Conservation (phyloP, 2,329 filamentous ascomycete genomes). For the Penicillium occitanis region DNA sequence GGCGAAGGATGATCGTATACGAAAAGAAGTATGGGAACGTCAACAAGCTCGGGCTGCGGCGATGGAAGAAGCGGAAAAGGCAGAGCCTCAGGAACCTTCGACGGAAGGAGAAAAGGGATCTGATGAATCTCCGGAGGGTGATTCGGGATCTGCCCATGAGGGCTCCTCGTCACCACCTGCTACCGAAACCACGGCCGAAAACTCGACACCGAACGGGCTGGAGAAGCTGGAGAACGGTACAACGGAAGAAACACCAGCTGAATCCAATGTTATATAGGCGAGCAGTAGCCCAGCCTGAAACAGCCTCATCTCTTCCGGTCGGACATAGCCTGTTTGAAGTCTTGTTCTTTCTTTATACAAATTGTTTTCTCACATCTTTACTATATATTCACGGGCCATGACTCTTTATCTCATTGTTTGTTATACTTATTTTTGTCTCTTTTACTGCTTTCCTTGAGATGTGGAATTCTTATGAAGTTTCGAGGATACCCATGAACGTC, state of each 20-base stretch:
- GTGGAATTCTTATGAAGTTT: constrained; percentile 16
- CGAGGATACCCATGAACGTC: constrained; percentile 18
- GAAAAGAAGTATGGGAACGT: constrained; percentile 68
- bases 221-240: constrained; percentile 21
- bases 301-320: background rate
- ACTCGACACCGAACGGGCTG: constrained; percentile 2
- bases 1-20: constrained; percentile 80
- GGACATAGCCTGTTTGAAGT: background rate
- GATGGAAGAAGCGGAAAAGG: constrained; percentile 41
- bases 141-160: constrained; percentile 13
- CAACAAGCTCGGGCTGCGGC: constrained; percentile 54
- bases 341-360: background rate
- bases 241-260: constrained; percentile 15
- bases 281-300: background rate
- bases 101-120: constrained; percentile 16
- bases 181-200: constrained; percentile 18
- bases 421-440: background rate
- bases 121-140: constrained; percentile 23
- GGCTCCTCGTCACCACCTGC: constrained; percentile 4
- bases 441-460: constrained; percentile 1
- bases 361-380: background rate
- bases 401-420: background rate
- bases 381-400: constrained; percentile 6
- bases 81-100: constrained; percentile 29
- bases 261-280: constrained; percentile 19